Base-by-base conservation (phyloP, 441 rosid genomes). In the Erodium texanum region DNA sequence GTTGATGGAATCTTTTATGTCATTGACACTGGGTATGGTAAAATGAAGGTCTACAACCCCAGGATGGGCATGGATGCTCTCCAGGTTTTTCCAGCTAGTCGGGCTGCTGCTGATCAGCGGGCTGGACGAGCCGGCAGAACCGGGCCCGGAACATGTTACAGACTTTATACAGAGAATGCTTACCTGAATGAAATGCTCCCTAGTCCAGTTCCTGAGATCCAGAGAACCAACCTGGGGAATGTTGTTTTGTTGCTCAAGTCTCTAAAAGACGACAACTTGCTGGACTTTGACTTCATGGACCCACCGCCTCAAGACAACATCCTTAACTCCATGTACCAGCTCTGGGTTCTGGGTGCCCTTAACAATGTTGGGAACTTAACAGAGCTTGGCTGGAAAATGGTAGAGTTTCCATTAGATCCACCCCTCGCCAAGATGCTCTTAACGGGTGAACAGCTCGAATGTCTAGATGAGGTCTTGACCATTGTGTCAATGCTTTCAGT, bases 41-140 rank as follows among this genome's bases (percentile, higher is more conserved):
- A 93, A 78, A 93, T 93, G 98, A 93, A 93, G 78, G 99, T 94
- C 67, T 92, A 89, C 79, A 94, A 93, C 74, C 98, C 99, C 14
- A 86, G 88, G 81, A 94, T 94, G 99, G 99, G 98, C 72, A 94
- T 94, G 99, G 99, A 94, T 77, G 97, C 99, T 23, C 96, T 94
- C 43, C 99, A 92, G 77, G 97, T 92, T 66, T 92, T 92, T 70
- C 99, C 99, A 2, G 88, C 82, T 18, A 94, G 97, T 70, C 98
- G 92, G 64, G 98, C 99, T 36, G 98, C 97, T 67, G 87, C 99
- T 56, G 96, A 94, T 71, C 99, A 94, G 77, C 98, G 96, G 66
- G 86, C 98, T 23, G 98, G 98, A 72, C 92, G 98, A 66, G 98
- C 97, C 62, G 98, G 98, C 69, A 86, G 99, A 82, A 94, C 98